These are phyloP conservation scores for Aspergillus pseudoterreus DNA, from an alignment of 2,329 filamentous ascomycete species.

Conservation along the genomic window DNA sequence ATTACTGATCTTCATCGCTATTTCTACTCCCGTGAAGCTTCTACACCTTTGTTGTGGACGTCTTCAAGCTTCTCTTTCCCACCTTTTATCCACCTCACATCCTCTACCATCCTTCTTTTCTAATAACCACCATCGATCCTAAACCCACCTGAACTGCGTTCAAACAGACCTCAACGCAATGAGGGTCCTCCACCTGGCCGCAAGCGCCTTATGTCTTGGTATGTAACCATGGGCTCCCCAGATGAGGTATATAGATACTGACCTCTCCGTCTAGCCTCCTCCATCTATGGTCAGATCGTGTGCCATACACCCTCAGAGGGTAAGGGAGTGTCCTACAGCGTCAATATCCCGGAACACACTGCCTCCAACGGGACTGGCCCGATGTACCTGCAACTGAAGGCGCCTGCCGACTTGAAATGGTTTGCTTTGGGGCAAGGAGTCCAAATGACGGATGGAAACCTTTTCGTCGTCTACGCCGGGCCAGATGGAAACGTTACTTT, in stretches of 20 bases:
- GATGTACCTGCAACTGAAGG: constrained; percentile 60
- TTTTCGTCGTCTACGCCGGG: constrained; percentile 61
- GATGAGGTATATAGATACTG: background rate
- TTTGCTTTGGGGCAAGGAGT: constrained; percentile 57
- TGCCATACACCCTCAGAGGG: constrained; percentile 18
- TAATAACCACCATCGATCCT: no score
- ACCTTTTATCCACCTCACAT: no score
- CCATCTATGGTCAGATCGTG: constrained; percentile 15
- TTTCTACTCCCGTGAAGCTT: no score
- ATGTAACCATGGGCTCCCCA: background rate
- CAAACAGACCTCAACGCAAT: no score
- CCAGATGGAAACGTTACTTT: constrained; percentile 56
- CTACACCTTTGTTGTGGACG: no score
- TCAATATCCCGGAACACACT: constrained; percentile 54
- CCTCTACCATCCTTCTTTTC: no score
- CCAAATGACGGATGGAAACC: constrained; percentile 54
- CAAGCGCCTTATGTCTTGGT: constrained; percentile 5
- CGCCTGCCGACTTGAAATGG: constrained; percentile 44
- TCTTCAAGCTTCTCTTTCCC: no score
- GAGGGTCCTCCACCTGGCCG: background rate
- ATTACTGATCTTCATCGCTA: no score
- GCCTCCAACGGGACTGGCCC: constrained; percentile 50
- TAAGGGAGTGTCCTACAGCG: constrained; percentile 38
- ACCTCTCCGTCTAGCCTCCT: constrained; percentile 10
- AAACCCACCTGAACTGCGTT: no score